Base-by-base conservation (phyloP, 2,329 filamentous ascomycete species). In the Elsinoe australis region DNA sequence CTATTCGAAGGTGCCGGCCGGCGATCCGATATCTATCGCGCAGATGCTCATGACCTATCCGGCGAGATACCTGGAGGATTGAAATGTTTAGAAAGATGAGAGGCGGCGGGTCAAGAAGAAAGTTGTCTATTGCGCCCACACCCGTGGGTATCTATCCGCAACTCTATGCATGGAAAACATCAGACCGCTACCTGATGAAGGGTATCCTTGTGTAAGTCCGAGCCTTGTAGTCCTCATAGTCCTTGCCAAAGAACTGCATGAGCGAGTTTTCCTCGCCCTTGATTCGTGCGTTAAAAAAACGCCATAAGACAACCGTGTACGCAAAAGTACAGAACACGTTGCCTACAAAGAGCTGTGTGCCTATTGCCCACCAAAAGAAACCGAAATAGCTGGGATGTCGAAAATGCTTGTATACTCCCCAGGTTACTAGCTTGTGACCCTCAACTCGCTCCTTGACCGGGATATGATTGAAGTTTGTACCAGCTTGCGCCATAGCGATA, bases 361-460 rank as follows among this genome's bases (percentile, higher is more conserved):
- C 92, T n/a, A 96, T 61, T 0, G 86, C 87, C 90, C 90, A 98
- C 81, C 88, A 96, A 67, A 95, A 98, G 71, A 95, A 98, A 3
- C 90, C 92, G 70, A 96, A 95, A 67, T 98, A 98, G 51, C 84
- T 85, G 9, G 92, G 92, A 65, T 98, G 92, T 18, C 92, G 73
- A 46, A 94, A 70, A 35, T 76, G 64, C 5, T 71, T 70, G 64
- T 96, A 98, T 26, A 96, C 70, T 0, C 92, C 92, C 21, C 71
- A 72, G 0, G 84, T 94, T 2, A 98, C 85, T n/a, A 98, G 75
- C 38, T 73, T 72, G 64, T 98, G 92, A 1, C 78, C 79, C 3
- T 80, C 75, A 59, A 80, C 83, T 53, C 72, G 78, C 54, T 77
- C 66, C 35, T 68, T 79, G 65, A 92, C 87, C 6, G 95, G 81